phyloP scores from a whole-genome alignment of 768 basidiomycete species.

The Termitomyces bulborhizus region DNA sequence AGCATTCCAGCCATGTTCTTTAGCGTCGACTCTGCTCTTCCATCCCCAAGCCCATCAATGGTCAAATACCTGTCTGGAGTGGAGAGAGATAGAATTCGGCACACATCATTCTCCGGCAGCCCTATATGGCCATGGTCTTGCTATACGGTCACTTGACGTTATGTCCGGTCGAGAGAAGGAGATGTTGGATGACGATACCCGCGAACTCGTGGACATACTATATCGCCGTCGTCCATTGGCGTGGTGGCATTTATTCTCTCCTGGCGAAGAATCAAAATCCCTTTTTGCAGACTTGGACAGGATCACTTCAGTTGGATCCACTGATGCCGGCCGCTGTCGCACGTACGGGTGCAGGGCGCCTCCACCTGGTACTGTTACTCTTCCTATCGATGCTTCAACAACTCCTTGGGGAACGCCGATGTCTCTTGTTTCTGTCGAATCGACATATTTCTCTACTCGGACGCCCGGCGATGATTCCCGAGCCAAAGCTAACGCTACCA shows the following conservation, averaged over 20 bases:
- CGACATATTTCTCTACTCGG: background rate
- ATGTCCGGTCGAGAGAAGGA: background rate
- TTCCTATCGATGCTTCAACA: background rate
- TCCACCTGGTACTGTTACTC: background rate
- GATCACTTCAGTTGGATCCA: background rate
- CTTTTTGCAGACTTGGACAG: background rate
- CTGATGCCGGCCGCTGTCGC: background rate
- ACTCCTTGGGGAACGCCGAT: background rate
- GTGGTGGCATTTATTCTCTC: background rate
- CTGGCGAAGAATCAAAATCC: background rate
- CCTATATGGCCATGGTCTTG: background rate
- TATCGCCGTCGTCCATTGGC: background rate
- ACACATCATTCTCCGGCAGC: background rate
- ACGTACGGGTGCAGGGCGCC: background rate
- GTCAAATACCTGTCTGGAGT: background rate
- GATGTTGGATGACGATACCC: background rate
- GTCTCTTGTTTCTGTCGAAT: background rate
- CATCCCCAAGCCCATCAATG: background rate
- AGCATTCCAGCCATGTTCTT: background rate
- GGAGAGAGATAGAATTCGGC: background rate
- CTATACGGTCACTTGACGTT: background rate
- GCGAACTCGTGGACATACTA: background rate
- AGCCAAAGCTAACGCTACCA: background rate
- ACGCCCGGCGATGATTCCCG: background rate
- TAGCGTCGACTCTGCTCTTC: background rate